Evolutionary conservation across 2,329 filamentous ascomycete genomes (phyloP), one percentile per base, ranked within the genome.

Genomic region (Fusarium lyarnte): DNA sequence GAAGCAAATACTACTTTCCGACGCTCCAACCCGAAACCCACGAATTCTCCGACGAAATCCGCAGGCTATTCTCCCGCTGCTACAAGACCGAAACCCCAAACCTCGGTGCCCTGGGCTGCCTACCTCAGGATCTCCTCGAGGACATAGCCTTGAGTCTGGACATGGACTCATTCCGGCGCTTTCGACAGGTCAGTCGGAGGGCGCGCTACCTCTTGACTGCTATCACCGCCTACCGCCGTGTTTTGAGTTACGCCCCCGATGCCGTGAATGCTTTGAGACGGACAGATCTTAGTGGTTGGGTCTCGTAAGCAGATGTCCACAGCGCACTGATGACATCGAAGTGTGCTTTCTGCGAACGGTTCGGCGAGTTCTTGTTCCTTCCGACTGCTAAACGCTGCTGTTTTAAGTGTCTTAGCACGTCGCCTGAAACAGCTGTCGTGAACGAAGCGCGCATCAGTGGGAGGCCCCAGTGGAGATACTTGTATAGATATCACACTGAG

Each of bases 331-430:
- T 49, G 4, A 47, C 17, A 2, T 16, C 29, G 0, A 29, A 33
- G 0, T 74, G 71, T 14, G 16, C 16, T 1, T 3, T 65, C 8
- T 74, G 71, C 10, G 59, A 41, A 6, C 33, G 6, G 3, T 74
- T 69, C 5, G 71, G 70, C 0, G 45, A 53, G 0, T 51, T 71
- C 4, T 2, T 74, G 0, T 74, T 66, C 17, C 67, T 74, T 3
- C 27, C 39, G 0, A 69, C 53, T 1, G 49, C 23, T 3, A 61
- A 58, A 0, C 66, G 72, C 6, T 74, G 71, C 31, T 74, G 71
- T 11, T 69, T 55, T 31, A 4, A 29, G 2, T 74, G 70, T 25
- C 49, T 74, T 3, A 9, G 8, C 1, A 29, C 2, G 1, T n/a
- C 47, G 14, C 36, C 70, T 0, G 35, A 60, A 8, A 21, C 57